Percentiles rank a stretch among this genome's conserved stretches.
Conservation (phyloP, 768 basidiomycete genomes). For the Termitomyces sp. region DNA sequence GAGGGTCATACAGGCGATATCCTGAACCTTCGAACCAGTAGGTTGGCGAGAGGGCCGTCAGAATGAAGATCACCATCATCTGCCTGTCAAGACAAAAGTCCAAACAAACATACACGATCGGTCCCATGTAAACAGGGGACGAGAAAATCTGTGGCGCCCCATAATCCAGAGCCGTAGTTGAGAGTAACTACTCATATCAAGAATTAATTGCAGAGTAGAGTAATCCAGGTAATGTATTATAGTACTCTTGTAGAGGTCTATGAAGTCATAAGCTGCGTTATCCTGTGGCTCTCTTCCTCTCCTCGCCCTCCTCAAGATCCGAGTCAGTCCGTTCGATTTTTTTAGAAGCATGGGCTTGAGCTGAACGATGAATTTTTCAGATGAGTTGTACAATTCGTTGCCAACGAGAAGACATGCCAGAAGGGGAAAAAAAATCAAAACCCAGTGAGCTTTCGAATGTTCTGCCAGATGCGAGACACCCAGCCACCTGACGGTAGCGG, state of each 20-base stretch:
- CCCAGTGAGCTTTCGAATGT: slow-evolving; percentile 63
- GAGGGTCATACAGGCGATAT: slow-evolving; percentile 8
- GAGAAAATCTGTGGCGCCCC: slow-evolving; percentile 14
- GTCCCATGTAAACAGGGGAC: neutral
- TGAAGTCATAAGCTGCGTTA: slow-evolving; percentile 13
- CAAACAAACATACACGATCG: neutral
- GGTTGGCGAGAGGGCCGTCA: slow-evolving; percentile 15
- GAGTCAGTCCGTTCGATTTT: slow-evolving; percentile 16
- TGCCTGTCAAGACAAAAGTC: too few relatives aligned
- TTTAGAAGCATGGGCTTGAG: slow-evolving; percentile 17
- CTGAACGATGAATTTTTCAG: slow-evolving; percentile 20
- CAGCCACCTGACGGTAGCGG: slow-evolving; percentile 56
- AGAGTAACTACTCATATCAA: neutral
- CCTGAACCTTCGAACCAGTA: slow-evolving; percentile 12
- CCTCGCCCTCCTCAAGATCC: slow-evolving; percentile 25
- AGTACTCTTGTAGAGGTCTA: slow-evolving; percentile 3
- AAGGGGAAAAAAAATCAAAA: slow-evolving; percentile 52
- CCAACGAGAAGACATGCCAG: slow-evolving; percentile 42
- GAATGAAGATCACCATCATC: slow-evolving; percentile 14
- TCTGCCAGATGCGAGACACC: slow-evolving; percentile 66
- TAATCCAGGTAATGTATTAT: slow-evolving; percentile 10
- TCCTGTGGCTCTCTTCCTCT: slow-evolving; percentile 48
- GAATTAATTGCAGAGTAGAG: neutral
- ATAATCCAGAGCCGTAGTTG: neutral
- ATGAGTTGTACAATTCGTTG: slow-evolving; percentile 14